Percentiles rank a stretch among this genome's conserved stretches.
phyloP scores from a whole-genome alignment of 148 eudicot genomes.

The Rhododendron ferrugineum region DNA sequence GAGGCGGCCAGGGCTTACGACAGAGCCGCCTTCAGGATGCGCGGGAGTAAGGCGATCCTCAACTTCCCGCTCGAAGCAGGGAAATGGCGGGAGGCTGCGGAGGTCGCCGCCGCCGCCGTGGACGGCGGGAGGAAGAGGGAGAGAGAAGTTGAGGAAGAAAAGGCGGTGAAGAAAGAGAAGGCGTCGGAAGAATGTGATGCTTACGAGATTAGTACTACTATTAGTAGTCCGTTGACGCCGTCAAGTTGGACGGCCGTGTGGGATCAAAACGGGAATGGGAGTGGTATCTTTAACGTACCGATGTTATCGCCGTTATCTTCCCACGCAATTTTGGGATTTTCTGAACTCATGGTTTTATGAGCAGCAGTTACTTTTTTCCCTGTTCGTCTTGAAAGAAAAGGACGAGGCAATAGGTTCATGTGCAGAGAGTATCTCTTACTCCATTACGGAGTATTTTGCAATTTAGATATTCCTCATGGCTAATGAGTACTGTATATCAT shows the following conservation, averaged over 20 bases:
- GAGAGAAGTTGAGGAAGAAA: slow-evolving; percentile 12
- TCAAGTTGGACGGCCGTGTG: too few species aligned
- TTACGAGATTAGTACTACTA: neutral
- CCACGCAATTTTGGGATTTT: slow-evolving; percentile 28
- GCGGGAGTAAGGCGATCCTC: slow-evolving; percentile 35
- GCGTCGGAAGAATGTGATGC: neutral
- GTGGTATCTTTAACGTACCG: slow-evolving; percentile 31
- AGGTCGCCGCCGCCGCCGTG: neutral
- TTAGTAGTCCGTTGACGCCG: too few species aligned
- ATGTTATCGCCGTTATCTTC: slow-evolving; percentile 54
- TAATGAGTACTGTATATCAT: too few species aligned
- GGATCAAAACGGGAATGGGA: neutral
- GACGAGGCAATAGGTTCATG: too few species aligned
- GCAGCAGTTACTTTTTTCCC: too few species aligned
- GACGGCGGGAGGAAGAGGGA: slow-evolving; percentile 13
- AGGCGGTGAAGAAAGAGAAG: slow-evolving; percentile 23
- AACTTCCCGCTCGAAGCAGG: slow-evolving; percentile 12
- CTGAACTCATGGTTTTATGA: slow-evolving; percentile 19
- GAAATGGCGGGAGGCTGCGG: neutral
- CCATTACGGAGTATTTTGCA: too few species aligned
- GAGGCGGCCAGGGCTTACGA: slow-evolving; percentile 61
- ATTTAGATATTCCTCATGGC: too few species aligned
- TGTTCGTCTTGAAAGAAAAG: too few species aligned
- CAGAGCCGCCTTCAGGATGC: slow-evolving; percentile 45
- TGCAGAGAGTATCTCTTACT: too few species aligned